Evolutionary conservation across 1,284 basidiomycete genomes (phyloP), one percentile per base, ranked within the genome.

Genomic region (Cutaneotrichosporon sp.): DNA sequence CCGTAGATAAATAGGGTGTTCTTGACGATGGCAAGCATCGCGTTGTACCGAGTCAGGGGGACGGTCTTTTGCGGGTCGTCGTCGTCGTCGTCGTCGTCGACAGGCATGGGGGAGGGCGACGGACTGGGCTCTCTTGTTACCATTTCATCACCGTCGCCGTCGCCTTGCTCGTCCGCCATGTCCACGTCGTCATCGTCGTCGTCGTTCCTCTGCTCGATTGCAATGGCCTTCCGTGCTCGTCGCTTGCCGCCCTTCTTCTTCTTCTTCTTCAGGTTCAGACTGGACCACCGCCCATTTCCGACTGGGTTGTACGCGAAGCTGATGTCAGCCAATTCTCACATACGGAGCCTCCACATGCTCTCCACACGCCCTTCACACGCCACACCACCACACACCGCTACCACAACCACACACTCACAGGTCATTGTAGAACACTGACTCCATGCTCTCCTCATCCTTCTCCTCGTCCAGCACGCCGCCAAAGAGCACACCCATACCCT

Each of bases 381-480:
- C 16, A 2, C 16, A 36, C 14, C 61, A 16, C 18, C 8, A 36
- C 34, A 36, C 34, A 36, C 34, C 34, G 8, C 34, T 8, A 8
- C 34, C 34, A 36, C 34, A 36, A 36, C 34, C 34, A 36, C 7
- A 13, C 34, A 82, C 85, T 63, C 66, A 90, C 89, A 93, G 68
- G 72, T 93, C 91, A 67, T 92, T 91, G 82, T 89, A 90, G 74
- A 94, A 94, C 1, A 88, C 84, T 68, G 89, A 91, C 65, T 92
- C 89, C 71, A 97, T 80, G 1, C 86, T 88, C 75, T 97, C 94
- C 76, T 97, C 94, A 64, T 86, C 86, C 32, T 85, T 88, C 73
- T 97, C 94, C 65, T 92, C 90, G 72, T 97, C 94, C 7, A 88
- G 89, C 0, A 97, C 94, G 6, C 94, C 94, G 14, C 93, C 94